Percentiles rank a stretch among this genome's conserved stretches.
Evolutionary conservation across 2,329 filamentous ascomycete genomes (phyloP).

Genomic region (Penicillium fuscoglaucum): DNA sequence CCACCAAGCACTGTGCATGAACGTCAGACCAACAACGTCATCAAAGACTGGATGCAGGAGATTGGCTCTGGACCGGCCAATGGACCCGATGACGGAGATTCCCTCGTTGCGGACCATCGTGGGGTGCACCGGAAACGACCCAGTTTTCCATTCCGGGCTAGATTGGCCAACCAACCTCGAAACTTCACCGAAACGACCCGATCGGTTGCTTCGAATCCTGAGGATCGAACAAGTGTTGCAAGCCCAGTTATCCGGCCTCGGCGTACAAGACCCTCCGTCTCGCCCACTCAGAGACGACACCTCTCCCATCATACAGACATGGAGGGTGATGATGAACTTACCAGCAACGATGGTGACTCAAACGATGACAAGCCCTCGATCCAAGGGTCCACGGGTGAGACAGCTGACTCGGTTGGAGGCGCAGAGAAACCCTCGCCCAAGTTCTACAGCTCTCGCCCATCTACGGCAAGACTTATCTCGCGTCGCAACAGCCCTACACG

Average conservation of each 20-base stretch:
- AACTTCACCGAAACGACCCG: conserved; percentile 54
- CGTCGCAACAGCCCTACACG: conserved; percentile 38
- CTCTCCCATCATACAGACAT: conserved; percentile 69
- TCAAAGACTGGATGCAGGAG: conserved; percentile 85
- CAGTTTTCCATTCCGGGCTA: conserved; percentile 49
- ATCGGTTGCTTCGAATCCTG: conserved; percentile 60
- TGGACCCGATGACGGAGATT: conserved; percentile 62
- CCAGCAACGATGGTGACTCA: conserved; percentile 68
- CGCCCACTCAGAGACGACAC: conserved; percentile 42
- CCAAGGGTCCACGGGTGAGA: conserved; percentile 21
- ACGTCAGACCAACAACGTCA: conserved; percentile 74
- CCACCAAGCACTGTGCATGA: conserved; percentile 61
- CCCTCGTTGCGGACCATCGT: conserved; percentile 58
- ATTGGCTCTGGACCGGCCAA: conserved; percentile 57
- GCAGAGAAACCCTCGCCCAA: conserved; percentile 33
- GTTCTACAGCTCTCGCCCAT: conserved; percentile 42
- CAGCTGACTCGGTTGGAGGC: conserved; percentile 13
- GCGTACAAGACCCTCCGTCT: conserved; percentile 28
- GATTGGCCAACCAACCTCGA: conserved; percentile 33
- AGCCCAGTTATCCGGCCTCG: conserved; percentile 41
- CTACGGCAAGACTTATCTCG: conserved; percentile 44
- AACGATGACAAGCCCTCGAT: conserved; percentile 26
- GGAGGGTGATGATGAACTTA: conserved; percentile 86
- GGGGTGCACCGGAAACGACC: conserved; percentile 55
- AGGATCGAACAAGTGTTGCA: conserved; percentile 44